Evolutionary conservation across 1,284 basidiomycete species (phyloP).

Genomic region (Moesziomyces sp.): DNA sequence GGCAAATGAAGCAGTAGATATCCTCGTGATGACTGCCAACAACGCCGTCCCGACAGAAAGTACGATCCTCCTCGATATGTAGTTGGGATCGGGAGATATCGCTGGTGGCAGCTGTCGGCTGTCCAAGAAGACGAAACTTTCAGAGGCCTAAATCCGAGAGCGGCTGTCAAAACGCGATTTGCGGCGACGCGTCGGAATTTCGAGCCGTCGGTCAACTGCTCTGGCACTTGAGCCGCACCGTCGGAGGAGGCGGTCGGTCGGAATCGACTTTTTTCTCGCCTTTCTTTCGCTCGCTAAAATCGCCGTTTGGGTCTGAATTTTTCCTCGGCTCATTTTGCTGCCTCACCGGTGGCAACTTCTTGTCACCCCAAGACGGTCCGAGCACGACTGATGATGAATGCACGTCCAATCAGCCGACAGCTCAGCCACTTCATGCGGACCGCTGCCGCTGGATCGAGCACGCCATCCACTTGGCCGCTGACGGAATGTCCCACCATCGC

Average conservation of each 20-base stretch:
- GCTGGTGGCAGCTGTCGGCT: not conserved
- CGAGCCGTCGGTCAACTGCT: conserved; percentile 22
- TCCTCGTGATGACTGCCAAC: too few species aligned
- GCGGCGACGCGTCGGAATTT: not conserved
- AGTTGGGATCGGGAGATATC: not conserved
- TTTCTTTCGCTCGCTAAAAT: not conserved
- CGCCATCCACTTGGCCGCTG: conserved; percentile 15
- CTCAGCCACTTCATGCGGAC: not conserved
- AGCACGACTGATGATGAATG: not conserved
- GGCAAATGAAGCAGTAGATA: too few species aligned
- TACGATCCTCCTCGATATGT: not conserved
- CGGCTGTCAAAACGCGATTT: not conserved
- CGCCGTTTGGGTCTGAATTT: not conserved
- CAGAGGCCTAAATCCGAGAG: not conserved
- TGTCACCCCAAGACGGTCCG: too few species aligned
- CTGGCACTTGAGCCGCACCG: not conserved
- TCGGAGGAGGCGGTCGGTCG: too few species aligned
- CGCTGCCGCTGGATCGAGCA: conserved; percentile 3
- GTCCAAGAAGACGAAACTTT: not conserved
- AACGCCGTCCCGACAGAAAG: too few species aligned
- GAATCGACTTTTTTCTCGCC: too few species aligned
- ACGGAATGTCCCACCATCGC: conserved; percentile 7
- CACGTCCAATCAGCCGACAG: not conserved
- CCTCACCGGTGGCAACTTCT: too few species aligned
- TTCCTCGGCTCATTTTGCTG: not conserved